These are phyloP conservation scores for Trichophyton equinum DNA, from an alignment of 2,329 filamentous ascomycete genomes.

Conservation along the genomic window DNA sequence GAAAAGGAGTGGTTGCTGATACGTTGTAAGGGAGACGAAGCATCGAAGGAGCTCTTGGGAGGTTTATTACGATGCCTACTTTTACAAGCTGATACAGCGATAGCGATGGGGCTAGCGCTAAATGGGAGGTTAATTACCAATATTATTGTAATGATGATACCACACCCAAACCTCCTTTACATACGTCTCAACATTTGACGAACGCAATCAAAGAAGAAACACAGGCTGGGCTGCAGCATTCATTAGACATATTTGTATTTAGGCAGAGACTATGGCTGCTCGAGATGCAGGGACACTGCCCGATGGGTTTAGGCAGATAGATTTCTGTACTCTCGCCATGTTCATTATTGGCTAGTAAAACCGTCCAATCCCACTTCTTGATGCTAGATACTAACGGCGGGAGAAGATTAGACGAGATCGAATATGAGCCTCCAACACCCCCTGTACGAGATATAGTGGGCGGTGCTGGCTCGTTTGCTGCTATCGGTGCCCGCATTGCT, in stretches of 20 bases:
- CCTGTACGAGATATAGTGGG: slow-evolving; percentile 67
- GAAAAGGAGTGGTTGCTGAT: not conserved
- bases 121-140: not conserved
- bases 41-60: not conserved
- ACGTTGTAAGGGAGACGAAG: not conserved
- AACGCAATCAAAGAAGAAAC: not conserved
- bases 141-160: not conserved
- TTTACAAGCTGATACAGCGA: not conserved
- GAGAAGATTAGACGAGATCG: slow-evolving; percentile 63
- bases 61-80: not conserved
- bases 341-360: slow-evolving; percentile 45
- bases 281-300: not conserved
- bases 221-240: not conserved
- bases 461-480: slow-evolving; percentile 75
- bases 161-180: not conserved
- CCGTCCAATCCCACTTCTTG: not conserved
- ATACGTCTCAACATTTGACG: not conserved
- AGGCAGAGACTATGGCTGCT: not conserved
- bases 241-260: not conserved
- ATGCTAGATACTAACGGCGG: not conserved
- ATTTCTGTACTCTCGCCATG: slow-evolving; percentile 51
- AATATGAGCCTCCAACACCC: slow-evolving; percentile 59
- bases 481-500: slow-evolving; percentile 77
- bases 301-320: slow-evolving; percentile 22
- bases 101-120: not conserved